These are phyloP conservation scores for Auricularia heimuer DNA, from an alignment of 768 basidiomycete species.

Conservation along the genomic window DNA sequence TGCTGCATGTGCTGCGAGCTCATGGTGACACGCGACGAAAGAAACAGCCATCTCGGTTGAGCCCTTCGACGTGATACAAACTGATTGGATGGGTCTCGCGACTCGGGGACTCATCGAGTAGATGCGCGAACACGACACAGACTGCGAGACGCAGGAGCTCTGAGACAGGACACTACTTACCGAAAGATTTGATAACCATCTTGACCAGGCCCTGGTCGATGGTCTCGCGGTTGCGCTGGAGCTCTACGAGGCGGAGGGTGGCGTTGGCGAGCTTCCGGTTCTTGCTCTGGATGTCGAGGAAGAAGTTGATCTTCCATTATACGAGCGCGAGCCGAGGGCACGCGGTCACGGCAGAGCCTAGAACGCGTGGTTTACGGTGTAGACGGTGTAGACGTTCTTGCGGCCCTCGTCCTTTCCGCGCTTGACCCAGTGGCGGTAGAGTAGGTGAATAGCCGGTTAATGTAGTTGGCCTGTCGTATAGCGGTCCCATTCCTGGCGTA, in stretches of 20 bases:
- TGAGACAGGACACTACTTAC: slow-evolving; percentile 17
- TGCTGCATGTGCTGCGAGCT: too few species aligned
- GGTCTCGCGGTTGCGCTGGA: slow-evolving; percentile 85
- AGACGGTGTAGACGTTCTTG: slow-evolving; percentile 89
- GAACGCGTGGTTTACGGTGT: slow-evolving; percentile 55
- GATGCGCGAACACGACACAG: too few species aligned
- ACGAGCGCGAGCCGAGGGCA: slow-evolving; percentile 78
- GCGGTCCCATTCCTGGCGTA: slow-evolving; percentile 92
- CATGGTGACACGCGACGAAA: too few species aligned
- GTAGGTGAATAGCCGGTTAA: slow-evolving; percentile 95
- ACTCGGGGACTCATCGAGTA: too few species aligned
- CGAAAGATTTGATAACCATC: slow-evolving; percentile 88
- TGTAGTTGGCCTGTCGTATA: slow-evolving; percentile 94
- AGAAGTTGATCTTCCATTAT: slow-evolving; percentile 91
- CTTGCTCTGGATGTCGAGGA: slow-evolving; percentile 76
- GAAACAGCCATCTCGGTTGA: too few species aligned
- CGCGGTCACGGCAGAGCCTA: background rate
- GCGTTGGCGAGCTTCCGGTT: slow-evolving; percentile 77
- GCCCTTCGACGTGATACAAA: too few species aligned
- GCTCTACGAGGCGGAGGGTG: slow-evolving; percentile 81
- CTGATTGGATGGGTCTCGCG: too few species aligned
- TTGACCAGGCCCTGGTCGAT: slow-evolving; percentile 91
- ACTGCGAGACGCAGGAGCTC: too few species aligned
- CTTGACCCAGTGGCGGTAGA: slow-evolving; percentile 99
- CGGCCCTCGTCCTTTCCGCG: slow-evolving; percentile 94